These are phyloP conservation scores for Fonsecaea multimorphosa DNA, from an alignment of 2,329 filamentous ascomycete genomes.

Conservation along the genomic window DNA sequence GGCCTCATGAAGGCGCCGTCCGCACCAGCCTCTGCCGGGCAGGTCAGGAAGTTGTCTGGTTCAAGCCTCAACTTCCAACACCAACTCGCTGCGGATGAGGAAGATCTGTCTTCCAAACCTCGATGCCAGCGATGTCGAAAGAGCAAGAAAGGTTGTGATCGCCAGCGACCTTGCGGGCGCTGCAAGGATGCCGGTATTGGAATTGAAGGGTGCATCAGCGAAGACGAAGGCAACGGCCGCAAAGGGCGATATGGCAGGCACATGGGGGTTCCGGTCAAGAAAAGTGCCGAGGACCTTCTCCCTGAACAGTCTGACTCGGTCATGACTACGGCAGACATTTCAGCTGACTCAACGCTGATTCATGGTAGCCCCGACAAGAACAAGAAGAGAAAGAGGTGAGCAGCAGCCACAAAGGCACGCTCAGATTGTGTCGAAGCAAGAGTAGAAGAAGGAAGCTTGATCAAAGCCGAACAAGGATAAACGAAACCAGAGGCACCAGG, in stretches of 20 bases:
- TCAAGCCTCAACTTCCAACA: conserved; percentile 67
- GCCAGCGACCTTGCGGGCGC: conserved; percentile 90
- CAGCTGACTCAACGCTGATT: conserved; percentile 43
- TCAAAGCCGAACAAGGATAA: neutral
- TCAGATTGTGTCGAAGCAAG: neutral
- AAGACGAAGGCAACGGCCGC: conserved; percentile 95
- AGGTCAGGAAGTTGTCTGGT: conserved; percentile 66
- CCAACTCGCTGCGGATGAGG: conserved; percentile 73
- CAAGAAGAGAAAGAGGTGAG: conserved; percentile 72
- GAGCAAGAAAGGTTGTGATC: conserved; percentile 99
- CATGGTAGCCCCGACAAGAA: conserved; percentile 60
- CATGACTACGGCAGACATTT: conserved; percentile 42
- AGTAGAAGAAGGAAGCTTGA: neutral
- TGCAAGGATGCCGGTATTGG: conserved; percentile 96
- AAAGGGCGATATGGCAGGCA: conserved; percentile 85
- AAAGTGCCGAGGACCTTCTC: conserved; percentile 53
- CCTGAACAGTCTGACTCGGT: conserved; percentile 61
- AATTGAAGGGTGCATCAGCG: conserved; percentile 91
- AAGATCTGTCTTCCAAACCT: conserved; percentile 92
- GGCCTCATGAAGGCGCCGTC: conserved; percentile 44
- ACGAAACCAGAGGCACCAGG: conserved; percentile 1
- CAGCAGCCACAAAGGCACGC: neutral
- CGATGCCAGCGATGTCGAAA: conserved; percentile 98
- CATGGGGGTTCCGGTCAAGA: conserved; percentile 72
- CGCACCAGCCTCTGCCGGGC: conserved; percentile 55